These are phyloP conservation scores for Spiraea crenata DNA, from an alignment of 331 rosid species.

Conservation along the genomic window DNA sequence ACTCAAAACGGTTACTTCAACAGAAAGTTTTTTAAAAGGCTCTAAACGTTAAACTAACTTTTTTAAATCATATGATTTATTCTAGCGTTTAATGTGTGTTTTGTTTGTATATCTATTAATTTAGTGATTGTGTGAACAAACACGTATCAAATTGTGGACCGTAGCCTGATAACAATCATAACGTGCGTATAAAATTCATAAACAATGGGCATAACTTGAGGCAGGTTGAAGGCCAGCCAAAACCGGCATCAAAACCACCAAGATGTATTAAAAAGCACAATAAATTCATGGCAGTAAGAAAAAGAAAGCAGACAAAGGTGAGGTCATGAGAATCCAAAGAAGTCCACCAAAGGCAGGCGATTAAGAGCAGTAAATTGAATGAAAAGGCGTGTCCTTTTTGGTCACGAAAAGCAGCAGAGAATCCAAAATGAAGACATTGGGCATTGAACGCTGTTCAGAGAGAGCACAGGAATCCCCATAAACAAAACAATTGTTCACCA, in stretches of 20 bases:
- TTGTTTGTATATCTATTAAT: too few relatives aligned
- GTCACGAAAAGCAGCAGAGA: conserved; percentile 10
- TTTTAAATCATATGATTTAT: too few relatives aligned
- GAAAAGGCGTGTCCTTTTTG: conserved; percentile 27
- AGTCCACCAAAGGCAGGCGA: conserved; percentile 16
- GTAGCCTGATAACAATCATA: too few relatives aligned
- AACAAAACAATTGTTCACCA: too few relatives aligned
- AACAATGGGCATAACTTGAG: neutral
- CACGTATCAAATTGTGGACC: too few relatives aligned
- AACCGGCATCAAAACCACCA: neutral
- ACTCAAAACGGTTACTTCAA: too few relatives aligned
- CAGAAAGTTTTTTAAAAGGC: too few relatives aligned
- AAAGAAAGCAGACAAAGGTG: neutral
- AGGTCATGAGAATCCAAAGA: conserved; percentile 17
- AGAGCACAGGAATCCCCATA: neutral
- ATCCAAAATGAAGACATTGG: neutral
- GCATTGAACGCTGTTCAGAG: neutral
- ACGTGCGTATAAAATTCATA: neutral
- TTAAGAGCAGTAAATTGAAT: conserved; percentile 29
- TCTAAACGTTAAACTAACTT: too few relatives aligned
- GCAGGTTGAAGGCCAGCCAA: neutral
- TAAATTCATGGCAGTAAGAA: conserved; percentile 15
- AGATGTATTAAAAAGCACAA: neutral
- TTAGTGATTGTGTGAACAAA: too few relatives aligned
- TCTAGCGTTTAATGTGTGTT: too few relatives aligned